Percentiles rank a stretch among this genome's conserved stretches.
phyloP scores from a whole-genome alignment of 371 early-diverging fungal species.

The Mucor irregularis region DNA sequence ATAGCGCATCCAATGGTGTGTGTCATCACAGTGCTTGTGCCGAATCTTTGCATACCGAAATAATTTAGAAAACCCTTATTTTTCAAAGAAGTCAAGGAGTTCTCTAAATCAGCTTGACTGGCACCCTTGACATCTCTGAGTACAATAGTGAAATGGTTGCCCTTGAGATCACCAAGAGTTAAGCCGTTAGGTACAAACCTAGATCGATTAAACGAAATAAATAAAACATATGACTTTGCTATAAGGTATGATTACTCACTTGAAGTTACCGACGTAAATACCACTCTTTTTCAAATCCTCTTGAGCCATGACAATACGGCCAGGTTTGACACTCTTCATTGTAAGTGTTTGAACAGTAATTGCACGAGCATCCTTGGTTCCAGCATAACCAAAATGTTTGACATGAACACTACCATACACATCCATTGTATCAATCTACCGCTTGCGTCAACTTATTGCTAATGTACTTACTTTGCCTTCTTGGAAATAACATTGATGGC shows the following conservation, averaged over 20 bases:
- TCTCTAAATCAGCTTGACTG: conserved; percentile 44
- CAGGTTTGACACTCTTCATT: conserved; percentile 63
- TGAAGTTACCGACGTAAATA: conserved; percentile 77
- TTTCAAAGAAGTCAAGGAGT: conserved; percentile 63
- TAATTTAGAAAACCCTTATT: conserved; percentile 94
- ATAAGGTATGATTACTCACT: too few species aligned
- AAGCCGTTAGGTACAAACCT: conserved; percentile 65
- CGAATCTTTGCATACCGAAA: conserved; percentile 99
- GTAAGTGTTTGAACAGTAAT: conserved; percentile 93
- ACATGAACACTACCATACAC: conserved; percentile 37
- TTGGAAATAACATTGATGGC: conserved; percentile 66
- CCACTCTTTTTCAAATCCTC: conserved; percentile 50
- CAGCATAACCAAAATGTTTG: conserved; percentile 84
- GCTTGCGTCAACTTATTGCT: too few species aligned
- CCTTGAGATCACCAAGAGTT: conserved; percentile 81
- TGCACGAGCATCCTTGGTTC: conserved; percentile 98
- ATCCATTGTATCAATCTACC: background rate
- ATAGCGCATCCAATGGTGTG: conserved; percentile 86
- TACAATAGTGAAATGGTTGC: conserved; percentile 89
- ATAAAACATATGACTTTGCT: conserved; percentile 15
- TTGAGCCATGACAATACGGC: conserved; percentile 58
- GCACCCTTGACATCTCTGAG: conserved; percentile 54
- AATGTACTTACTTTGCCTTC: conserved; percentile 34
- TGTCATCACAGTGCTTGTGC: conserved; percentile 82
- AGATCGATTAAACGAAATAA: background rate